Base-by-base conservation (phyloP, 1,139 yeast genomes). In the Geotrichum europaeum region DNA sequence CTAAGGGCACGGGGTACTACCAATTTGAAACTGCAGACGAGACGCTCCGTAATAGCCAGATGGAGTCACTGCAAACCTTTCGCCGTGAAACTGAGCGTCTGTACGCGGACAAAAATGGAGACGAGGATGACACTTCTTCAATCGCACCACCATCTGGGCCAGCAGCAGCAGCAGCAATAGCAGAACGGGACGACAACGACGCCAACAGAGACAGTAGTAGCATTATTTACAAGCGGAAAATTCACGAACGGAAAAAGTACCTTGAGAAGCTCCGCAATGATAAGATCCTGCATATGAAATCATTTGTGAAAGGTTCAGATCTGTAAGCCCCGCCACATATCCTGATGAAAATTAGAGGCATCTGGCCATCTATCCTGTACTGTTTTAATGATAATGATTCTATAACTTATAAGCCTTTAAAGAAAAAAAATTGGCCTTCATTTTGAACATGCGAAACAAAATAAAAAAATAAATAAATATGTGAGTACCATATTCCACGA, bases 1-100 rank as follows among this genome's bases (percentile, higher is more conserved):
- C 60, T 1, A 55, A 56, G 20, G 63, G 63, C 2, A 60, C 63
- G 12, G 63, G 63, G 13, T 60, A 52, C 40, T 60, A 55, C 51
- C 55, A 55, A 36, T 58, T 60, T 32, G 61, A 58, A 22, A 24
- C 49, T 4, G 47, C 30, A 18, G 56, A 60, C 30, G 56, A 55
- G 20, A 25, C 20, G 24, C n/a, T 52, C 15, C 30, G 63, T 18
- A 43, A 20, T 10, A n/a, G 32, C 7, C 63, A 60, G 47, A 54
- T 58, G 60, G 57, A 58, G 6, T 40, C 47, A 4, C n/a, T 60
- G 18, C 24, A 51, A 4, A 32, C 53, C 6, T 28, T 55, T 30
- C 52, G 59, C 25, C 24, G 18, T 2, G 60, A 59, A 45, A 61
- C 59, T 15, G 15, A 40, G 18, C 43, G 43, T 36, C 5, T 18